These are phyloP conservation scores for Trametes polyzona DNA, from an alignment of 1,284 basidiomycete species.

Conservation along the genomic window DNA sequence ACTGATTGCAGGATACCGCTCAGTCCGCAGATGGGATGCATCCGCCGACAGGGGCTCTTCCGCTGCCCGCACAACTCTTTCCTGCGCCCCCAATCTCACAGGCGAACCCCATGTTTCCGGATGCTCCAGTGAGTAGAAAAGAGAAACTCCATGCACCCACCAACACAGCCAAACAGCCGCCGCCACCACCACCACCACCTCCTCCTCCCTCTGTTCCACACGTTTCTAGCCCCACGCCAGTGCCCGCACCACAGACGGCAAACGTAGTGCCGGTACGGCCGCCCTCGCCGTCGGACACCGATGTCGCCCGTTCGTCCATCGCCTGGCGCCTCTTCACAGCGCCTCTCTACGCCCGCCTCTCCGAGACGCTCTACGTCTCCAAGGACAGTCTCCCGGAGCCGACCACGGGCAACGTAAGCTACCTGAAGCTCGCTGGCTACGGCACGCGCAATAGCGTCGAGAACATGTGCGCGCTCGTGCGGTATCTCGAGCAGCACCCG, in stretches of 20 bases:
- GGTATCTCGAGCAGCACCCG: constrained; percentile 1
- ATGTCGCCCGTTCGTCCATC: constrained; percentile 4
- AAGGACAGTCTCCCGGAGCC: constrained; percentile 6
- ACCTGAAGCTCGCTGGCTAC: constrained; percentile 18
- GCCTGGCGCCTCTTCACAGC: constrained; percentile 9
- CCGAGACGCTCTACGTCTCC: not conserved
- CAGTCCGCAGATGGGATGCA: too few relatives aligned
- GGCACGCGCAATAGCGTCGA: constrained; percentile 13
- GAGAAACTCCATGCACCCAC: too few relatives aligned
- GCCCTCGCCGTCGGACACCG: not conserved
- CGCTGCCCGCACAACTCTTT: not conserved
- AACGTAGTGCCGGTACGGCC: not conserved
- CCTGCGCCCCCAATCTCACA: not conserved
- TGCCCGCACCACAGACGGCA: not conserved
- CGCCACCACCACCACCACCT: not conserved
- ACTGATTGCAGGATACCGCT: not conserved
- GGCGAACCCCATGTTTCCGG: too few relatives aligned
- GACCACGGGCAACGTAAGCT: constrained; percentile 6
- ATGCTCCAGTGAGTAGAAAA: too few relatives aligned
- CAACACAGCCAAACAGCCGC: too few relatives aligned
- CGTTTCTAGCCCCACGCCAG: not conserved
- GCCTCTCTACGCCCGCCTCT: constrained; percentile 8
- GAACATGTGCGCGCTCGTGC: constrained; percentile 14
- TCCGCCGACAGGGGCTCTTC: not conserved
- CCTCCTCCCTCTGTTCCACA: not conserved